A percentile compares a stretch with the other conserved stretches of the same genome.
These are phyloP conservation scores for Oehlia diaphana DNA, from an alignment of 192 early-diverging fungal species.

Conservation along the genomic window DNA sequence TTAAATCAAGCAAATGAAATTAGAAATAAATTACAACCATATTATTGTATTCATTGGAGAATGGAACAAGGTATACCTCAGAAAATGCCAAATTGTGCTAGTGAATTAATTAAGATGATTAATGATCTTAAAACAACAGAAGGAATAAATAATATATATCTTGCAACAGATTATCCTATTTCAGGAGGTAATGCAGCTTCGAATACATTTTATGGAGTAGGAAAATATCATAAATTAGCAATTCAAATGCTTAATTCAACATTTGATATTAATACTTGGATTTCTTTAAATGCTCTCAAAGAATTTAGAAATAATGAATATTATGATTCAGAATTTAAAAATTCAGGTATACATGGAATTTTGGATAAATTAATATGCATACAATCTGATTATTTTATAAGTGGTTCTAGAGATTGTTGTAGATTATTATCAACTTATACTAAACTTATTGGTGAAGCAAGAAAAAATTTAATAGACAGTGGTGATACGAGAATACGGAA, in stretches of 20 bases:
- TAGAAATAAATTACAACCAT: not conserved
- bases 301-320: not conserved
- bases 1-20: not conserved
- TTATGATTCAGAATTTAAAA: not conserved
- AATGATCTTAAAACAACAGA: not conserved
- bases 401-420: constrained; percentile 11
- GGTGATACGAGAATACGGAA: not conserved
- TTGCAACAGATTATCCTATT: constrained; percentile 18
- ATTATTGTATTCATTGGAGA: constrained; percentile 18
- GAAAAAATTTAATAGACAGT: not conserved
- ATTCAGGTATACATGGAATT: constrained; percentile 22
- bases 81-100: constrained; percentile 6
- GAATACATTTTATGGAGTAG: not conserved
- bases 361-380: constrained; percentile 34
- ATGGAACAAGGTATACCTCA: not conserved
- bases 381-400: constrained; percentile 22
- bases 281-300: not conserved
- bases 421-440: not conserved
- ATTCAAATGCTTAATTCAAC: not conserved
- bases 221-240: not conserved
- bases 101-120: not conserved
- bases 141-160: not conserved
- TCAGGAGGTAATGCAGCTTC: not conserved
- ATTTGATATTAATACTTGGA: not conserved
- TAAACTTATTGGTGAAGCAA: not conserved